Evolutionary conservation across 2,329 filamentous ascomycete species (phyloP).

Genomic region (Aspergillus tanneri): DNA sequence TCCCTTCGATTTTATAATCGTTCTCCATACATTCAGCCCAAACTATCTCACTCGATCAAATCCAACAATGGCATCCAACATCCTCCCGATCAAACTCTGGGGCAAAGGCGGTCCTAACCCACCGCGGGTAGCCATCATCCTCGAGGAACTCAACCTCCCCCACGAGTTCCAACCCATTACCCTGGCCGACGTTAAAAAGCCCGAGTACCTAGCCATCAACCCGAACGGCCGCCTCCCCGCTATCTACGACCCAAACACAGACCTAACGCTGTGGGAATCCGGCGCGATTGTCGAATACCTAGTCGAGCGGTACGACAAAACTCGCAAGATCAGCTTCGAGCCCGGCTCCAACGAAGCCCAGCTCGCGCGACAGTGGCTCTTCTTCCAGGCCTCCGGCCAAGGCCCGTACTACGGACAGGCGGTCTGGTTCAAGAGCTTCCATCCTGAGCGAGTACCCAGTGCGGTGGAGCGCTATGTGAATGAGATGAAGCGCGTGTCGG

Average conservation of each 20-base stretch:
- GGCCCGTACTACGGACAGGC: conserved; percentile 50
- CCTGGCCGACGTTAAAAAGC: conserved; percentile 25
- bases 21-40: not conserved
- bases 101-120: conserved; percentile 21
- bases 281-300: conserved; percentile 45
- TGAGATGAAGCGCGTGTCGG: conserved; percentile 44
- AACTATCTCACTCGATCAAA: not conserved
- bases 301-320: conserved; percentile 42
- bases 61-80: not conserved
- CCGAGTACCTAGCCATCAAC: conserved; percentile 19
- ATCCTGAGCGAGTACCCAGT: conserved; percentile 41
- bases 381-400: conserved; percentile 45
- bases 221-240: conserved; percentile 31
- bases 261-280: conserved; percentile 43
- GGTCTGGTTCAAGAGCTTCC: conserved; percentile 42
- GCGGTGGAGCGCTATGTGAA: conserved; percentile 46
- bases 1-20: too few relatives aligned
- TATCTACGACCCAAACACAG: conserved; percentile 33
- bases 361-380: conserved; percentile 41
- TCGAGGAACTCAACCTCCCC: conserved; percentile 29
- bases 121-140: conserved; percentile 29
- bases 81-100: conserved; percentile 4
- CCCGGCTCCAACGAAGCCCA: conserved; percentile 30
- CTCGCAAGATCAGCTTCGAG: conserved; percentile 32
- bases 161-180: conserved; percentile 22